Evolutionary conservation across 805 yeast species (phyloP), one percentile per base, ranked within the genome.

Genomic region (Tetrapisispora fleetii): DNA sequence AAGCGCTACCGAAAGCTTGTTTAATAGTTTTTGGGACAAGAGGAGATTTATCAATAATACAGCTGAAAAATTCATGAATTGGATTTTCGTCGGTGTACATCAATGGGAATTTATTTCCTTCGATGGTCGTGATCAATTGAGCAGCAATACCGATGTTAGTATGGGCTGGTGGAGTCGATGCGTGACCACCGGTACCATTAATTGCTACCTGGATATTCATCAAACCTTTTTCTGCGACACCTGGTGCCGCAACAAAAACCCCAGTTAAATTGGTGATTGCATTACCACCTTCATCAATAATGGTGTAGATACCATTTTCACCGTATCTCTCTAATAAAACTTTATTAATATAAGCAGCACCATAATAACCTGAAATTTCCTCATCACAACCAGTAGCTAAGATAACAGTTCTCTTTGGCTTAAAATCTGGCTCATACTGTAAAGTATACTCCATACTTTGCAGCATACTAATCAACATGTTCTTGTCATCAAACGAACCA

Each of bases 331-430:
- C 69, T 28, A 69, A 63, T 22, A 87, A 59, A 50, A 66, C 67
- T 37, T 72, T 53, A 13, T 76, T 72, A 18, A 86, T 48, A 13
- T 49, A 48, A 1, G 61, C 54, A 7, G 95, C 95, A 46, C 90
- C 90, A 17, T 71, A 65, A 13, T 58, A 54, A 7, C 93, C 93
- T 40, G 76, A 70, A n/a, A 79, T 73, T 61, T 87, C 95, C 67
- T 86, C 95, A 59, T 87, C 95, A 55, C 77, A 84, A 1, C 95
- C 95, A 57, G 81, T 77, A 0, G 85, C 79, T 1, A 82, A 60
- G 8, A 86, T 52, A 16, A 85, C 61, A 1, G 87, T 74, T 64
- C 95, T 77, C 45, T 71, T 62, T 16, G 89, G 86, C 41, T 59
- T 47, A 65, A 72, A 83, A 40, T 60, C 48, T 65, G 72, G 83